These are phyloP conservation scores for Clonostachys byssicola DNA, from an alignment of 2,329 filamentous ascomycete genomes.

Conservation along the genomic window DNA sequence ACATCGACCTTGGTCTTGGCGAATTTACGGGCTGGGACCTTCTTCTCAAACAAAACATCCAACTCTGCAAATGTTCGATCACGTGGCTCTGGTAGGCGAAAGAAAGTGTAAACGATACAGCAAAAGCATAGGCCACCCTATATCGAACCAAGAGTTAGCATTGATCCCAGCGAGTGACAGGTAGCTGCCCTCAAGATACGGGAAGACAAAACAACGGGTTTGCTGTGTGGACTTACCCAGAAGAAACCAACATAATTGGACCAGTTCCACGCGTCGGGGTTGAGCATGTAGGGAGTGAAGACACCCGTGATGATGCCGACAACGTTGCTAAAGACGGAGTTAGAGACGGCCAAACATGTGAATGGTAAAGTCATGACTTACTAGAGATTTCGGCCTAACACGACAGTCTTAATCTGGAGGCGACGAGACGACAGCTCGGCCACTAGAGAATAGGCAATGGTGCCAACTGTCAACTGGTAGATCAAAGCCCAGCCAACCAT, in stretches of 20 bases:
- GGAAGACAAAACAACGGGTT: not conserved
- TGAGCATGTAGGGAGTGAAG: conserved; percentile 89
- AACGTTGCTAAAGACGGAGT: conserved; percentile 52
- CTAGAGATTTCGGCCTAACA: conserved; percentile 76
- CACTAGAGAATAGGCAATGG: conserved; percentile 85
- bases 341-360: not conserved
- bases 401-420: conserved; percentile 87
- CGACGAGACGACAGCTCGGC: conserved; percentile 78
- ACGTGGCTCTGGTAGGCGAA: conserved; percentile 62
- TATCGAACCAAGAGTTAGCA: conserved; percentile 7
- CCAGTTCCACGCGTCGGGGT: conserved; percentile 85
- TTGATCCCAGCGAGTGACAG: conserved; percentile 1
- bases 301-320: conserved; percentile 79
- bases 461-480: conserved; percentile 85
- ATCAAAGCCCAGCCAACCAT: conserved; percentile 80
- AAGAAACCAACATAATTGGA: conserved; percentile 85
- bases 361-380: conserved; percentile 22
- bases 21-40: conserved; percentile 70
- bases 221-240: conserved; percentile 46
- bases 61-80: conserved; percentile 84
- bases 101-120: conserved; percentile 70
- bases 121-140: conserved; percentile 71
- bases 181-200: not conserved
- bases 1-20: conserved; percentile 52
- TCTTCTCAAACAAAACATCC: conserved; percentile 76